These are phyloP conservation scores for Trichaptum fuscoviolaceum DNA, from an alignment of 768 basidiomycete genomes.

Conservation along the genomic window DNA sequence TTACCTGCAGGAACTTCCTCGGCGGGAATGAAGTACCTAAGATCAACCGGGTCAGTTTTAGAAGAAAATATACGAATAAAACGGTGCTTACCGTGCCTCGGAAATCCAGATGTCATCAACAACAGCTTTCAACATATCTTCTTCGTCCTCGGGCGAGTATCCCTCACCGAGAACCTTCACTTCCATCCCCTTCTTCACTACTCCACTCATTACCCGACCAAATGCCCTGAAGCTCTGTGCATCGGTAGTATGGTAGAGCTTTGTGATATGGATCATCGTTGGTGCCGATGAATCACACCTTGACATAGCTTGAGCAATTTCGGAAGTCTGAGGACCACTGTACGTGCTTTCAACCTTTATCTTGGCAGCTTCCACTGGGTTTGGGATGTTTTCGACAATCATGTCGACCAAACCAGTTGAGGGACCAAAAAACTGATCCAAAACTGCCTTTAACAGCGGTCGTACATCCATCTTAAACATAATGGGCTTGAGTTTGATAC, in stretches of 20 bases:
- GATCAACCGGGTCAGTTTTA: not conserved
- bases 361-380: conserved; percentile 55
- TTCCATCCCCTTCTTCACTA: conserved; percentile 72
- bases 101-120: conserved; percentile 89
- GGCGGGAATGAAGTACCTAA: conserved; percentile 84
- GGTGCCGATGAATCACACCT: conserved; percentile 80
- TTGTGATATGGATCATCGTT: conserved; percentile 88
- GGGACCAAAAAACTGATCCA: conserved; percentile 94
- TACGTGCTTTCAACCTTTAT: conserved; percentile 80
- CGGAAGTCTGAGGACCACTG: conserved; percentile 80
- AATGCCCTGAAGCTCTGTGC: conserved; percentile 96
- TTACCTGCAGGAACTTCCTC: conserved; percentile 91
- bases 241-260: conserved; percentile 94
- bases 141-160: conserved; percentile 98
- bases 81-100: conserved; percentile 68
- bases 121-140: conserved; percentile 86
- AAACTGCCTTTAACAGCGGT: conserved; percentile 86
- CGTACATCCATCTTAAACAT: conserved; percentile 99
- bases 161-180: conserved; percentile 98
- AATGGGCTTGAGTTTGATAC: conserved; percentile 83
- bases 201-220: conserved; percentile 91
- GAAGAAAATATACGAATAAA: not conserved
- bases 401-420: conserved; percentile 89
- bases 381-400: conserved; percentile 85
- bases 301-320: conserved; percentile 74